Conservation (phyloP, 2,329 filamentous ascomycete species). For the Alternaria triticina region DNA sequence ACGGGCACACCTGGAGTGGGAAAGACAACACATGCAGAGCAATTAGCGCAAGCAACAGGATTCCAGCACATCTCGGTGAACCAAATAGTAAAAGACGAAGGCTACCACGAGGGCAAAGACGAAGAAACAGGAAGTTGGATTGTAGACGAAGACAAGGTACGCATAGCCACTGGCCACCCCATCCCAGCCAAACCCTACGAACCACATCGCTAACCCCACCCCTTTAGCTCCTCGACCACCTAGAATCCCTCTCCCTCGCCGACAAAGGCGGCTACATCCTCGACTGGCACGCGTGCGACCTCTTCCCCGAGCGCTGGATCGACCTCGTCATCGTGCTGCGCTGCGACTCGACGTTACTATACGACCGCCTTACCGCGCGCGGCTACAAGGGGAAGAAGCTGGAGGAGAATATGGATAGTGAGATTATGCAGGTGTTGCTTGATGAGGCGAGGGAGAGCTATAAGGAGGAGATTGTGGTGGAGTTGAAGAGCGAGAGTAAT, state of each 20-base stretch:
- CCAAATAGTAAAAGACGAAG: conserved; percentile 85
- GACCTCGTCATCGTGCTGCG: conserved; percentile 92
- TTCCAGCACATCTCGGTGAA: conserved; percentile 88
- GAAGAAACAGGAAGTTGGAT: conserved; percentile 87
- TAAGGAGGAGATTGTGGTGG: conserved; percentile 85
- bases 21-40: conserved; percentile 91
- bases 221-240: conserved; percentile 77
- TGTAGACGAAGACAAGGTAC: conserved; percentile 93
- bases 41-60: conserved; percentile 75
- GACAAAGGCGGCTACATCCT: conserved; percentile 82
- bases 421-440: conserved; percentile 95
- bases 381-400: conserved; percentile 87
- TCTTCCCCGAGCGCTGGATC: conserved; percentile 93
- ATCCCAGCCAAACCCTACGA: neutral
- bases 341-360: conserved; percentile 78
- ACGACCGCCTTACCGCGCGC: conserved; percentile 79
- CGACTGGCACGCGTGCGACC: conserved; percentile 97
- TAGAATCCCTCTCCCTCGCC: conserved; percentile 75
- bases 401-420: conserved; percentile 94
- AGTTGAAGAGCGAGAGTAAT: conserved; percentile 81
- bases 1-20: conserved; percentile 96
- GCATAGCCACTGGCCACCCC: neutral
- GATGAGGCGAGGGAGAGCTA: conserved; percentile 90
- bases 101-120: conserved; percentile 86
- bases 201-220: neutral